Evolutionary conservation across 495 filamentous ascomycete genomes (phyloP), one percentile per base, ranked within the genome.

Genomic region (Cairneyella variabilis): DNA sequence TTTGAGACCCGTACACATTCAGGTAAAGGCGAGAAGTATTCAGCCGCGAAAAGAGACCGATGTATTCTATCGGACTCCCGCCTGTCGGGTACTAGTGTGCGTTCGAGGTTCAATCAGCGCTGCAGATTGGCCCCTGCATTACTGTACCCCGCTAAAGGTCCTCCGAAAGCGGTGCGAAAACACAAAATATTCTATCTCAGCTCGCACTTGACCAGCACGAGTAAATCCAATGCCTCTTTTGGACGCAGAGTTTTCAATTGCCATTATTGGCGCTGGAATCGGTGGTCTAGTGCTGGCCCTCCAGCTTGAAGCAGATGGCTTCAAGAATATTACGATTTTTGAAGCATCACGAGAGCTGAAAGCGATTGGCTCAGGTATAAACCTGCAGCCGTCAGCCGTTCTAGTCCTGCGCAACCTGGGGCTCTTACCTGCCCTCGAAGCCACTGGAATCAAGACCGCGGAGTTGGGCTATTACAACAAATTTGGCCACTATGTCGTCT

Each of bases 401-500:
- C 51, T 53, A 7, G 27, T 53, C 14, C 32, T 53, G 6, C 40
- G 51, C 10, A 53, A 53, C 22, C 51, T 53, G 10, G 51, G 51
- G 5, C 27, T 53, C 1, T 38, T 53, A 8, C 41, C 41, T 25
- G 30, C 40, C 18, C 37, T 53, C 16, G 51, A 53, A 20, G 51
- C 51, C 10, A 47, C 18, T 20, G 51, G 40, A 11, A 53, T 53
- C n/a, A 53, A 53, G 32, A 46, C 41, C 20, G 27, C 40, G 12
- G 51, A 53, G 23, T 25, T 53, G 28, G 20, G 41, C 12, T 53
- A 45, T 37, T 53, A 53, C 22, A 53, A 53, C 32, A 34, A 20
- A 18, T 45, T 34, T 26, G 51, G 51, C 10, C 40, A 53, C 26
- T 45, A 53, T 46, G 51, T 53, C 17, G 27, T 53, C 38, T 53